Percentiles rank a stretch among this genome's conserved stretches.
These are phyloP conservation scores for Coemansia sp. DNA, from an alignment of 192 early-diverging fungal genomes.

Conservation along the genomic window DNA sequence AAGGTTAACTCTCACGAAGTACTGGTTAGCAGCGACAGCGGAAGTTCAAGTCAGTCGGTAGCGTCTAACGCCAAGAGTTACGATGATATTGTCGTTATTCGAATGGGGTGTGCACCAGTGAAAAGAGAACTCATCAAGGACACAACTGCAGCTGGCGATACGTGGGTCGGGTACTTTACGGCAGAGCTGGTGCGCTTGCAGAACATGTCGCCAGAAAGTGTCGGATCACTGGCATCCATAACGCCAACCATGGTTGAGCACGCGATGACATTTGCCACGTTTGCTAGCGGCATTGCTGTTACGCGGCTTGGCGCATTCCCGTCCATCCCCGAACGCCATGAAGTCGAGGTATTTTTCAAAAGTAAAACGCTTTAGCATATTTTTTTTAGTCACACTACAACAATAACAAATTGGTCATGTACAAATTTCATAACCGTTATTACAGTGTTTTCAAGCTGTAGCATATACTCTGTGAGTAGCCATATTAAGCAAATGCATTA, in stretches of 20 bases:
- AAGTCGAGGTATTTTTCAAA: constrained; percentile 32
- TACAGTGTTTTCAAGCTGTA: no score
- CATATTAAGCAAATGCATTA: no score
- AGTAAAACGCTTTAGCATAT: constrained; percentile 8
- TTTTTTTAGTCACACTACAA: no score
- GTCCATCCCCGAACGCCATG: constrained; percentile 31
- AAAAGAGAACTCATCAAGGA: constrained; percentile 31
- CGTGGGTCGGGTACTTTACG: constrained; percentile 55
- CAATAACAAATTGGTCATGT: no score
- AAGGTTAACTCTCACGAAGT: constrained; percentile 23
- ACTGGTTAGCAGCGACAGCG: constrained; percentile 8
- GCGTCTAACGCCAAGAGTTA: background rate
- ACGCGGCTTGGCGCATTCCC: constrained; percentile 44
- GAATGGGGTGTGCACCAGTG: constrained; percentile 26
- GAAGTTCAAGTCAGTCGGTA: background rate
- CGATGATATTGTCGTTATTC: constrained; percentile 11
- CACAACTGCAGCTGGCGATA: constrained; percentile 53
- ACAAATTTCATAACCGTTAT: no score
- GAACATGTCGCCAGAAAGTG: constrained; percentile 35
- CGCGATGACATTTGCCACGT: constrained; percentile 41
- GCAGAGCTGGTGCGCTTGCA: constrained; percentile 43
- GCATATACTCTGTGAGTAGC: no score
- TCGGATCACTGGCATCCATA: constrained; percentile 21
- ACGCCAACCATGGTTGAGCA: constrained; percentile 36
- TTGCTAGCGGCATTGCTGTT: constrained; percentile 37